These are phyloP conservation scores for Soucietia sequanensis DNA, from an alignment of 805 yeast species.

Conservation along the genomic window DNA sequence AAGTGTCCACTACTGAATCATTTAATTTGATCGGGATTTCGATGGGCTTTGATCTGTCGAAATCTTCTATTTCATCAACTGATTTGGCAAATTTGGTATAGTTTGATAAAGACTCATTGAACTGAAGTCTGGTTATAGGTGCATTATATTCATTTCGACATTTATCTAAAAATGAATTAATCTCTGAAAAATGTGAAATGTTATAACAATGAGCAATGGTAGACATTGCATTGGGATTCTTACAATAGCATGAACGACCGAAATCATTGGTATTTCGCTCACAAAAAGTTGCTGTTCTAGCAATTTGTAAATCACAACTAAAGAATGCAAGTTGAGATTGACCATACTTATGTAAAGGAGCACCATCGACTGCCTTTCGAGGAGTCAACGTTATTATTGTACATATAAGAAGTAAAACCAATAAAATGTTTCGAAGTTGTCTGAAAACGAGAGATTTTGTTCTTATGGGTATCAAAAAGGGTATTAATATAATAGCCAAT, in stretches of 20 bases:
- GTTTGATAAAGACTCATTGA: constrained; percentile 19
- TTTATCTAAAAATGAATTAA: constrained; percentile 20
- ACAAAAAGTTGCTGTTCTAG: constrained; percentile 20
- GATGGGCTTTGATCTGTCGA: constrained; percentile 4
- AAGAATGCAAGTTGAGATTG: constrained; percentile 26
- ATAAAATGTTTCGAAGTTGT: neutral
- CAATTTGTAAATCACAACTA: constrained; percentile 28
- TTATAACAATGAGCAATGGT: constrained; percentile 36
- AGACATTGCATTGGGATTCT: constrained; percentile 31
- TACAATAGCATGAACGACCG: constrained; percentile 21
- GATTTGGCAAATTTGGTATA: constrained; percentile 15
- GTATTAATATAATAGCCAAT: constrained; percentile 12
- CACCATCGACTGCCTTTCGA: constrained; percentile 20
- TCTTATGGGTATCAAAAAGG: constrained; percentile 11
- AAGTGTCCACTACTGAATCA: constrained; percentile 14
- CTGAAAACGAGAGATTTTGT: constrained; percentile 2
- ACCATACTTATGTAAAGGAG: constrained; percentile 31
- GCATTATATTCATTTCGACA: constrained; percentile 22
- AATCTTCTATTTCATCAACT: constrained; percentile 7
- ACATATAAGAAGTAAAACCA: constrained; percentile 5
- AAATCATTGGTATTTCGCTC: constrained; percentile 4
- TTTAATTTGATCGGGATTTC: constrained; percentile 27
- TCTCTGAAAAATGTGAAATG: constrained; percentile 20
- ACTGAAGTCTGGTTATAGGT: constrained; percentile 17
- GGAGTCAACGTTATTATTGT: constrained; percentile 22